A percentile compares a stretch with the other conserved stretches of the same genome.
Conservation (phyloP, 768 basidiomycete genomes). For the Rhodotorula sphaerocarpa region DNA sequence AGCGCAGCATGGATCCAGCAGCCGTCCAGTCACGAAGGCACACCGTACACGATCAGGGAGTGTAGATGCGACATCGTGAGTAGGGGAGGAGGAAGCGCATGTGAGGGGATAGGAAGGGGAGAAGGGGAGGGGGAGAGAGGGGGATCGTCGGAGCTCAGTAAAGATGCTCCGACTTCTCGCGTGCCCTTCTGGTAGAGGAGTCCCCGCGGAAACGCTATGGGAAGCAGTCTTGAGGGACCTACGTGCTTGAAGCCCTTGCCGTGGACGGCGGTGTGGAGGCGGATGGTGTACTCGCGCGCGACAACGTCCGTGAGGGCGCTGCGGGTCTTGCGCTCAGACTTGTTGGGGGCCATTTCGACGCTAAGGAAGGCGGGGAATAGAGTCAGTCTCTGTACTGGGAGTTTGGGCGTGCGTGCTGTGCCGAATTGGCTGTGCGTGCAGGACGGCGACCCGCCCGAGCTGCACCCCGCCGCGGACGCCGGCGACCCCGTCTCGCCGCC, state of each 20-base stretch:
- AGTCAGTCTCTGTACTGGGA: no score
- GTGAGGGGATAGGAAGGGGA: neutral
- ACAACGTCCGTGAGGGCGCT: slow-evolving; percentile 97
- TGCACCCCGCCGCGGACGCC: no score
- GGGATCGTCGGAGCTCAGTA: neutral
- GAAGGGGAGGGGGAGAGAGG: neutral
- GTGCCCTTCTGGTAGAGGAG: neutral
- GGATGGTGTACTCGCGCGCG: slow-evolving; percentile 79
- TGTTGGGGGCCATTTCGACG: slow-evolving; percentile 36
- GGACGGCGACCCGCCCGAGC: no score
- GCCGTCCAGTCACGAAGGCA: no score
- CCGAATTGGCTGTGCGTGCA: no score
- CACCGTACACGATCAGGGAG: no score
- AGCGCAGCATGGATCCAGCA: neutral
- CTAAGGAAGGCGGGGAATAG: slow-evolving; percentile 42
- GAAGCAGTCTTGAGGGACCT: neutral
- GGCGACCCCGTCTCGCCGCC: no score
- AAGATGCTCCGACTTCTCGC: neutral
- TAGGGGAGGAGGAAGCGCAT: no score
- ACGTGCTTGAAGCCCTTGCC: slow-evolving; percentile 38
- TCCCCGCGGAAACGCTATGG: no score
- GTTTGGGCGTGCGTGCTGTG: no score
- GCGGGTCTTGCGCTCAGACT: slow-evolving; percentile 61
- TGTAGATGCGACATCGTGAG: no score
- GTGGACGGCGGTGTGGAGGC: slow-evolving; percentile 39